These are phyloP conservation scores for Cadophora luteo-olivacea DNA, from an alignment of 2,329 filamentous ascomycete species.

Conservation along the genomic window DNA sequence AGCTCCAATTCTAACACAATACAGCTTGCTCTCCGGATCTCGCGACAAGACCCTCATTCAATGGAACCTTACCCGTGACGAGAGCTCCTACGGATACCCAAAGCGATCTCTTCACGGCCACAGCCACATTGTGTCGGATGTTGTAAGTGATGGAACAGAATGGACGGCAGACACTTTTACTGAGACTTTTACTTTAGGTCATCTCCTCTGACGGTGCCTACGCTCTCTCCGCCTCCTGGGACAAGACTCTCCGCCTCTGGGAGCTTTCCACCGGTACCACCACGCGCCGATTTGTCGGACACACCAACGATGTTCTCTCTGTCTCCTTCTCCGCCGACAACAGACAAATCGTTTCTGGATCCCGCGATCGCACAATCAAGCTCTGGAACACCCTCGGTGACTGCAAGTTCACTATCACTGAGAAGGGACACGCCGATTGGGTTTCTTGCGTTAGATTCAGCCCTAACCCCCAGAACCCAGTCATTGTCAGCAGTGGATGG, in stretches of 20 bases:
- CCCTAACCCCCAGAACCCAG: conserved; percentile 99
- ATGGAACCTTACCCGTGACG: conserved; percentile 99
- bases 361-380: conserved; percentile 99
- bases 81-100: conserved; percentile 97
- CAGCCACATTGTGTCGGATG: conserved; percentile 99
- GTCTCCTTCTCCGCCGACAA: conserved; percentile 99
- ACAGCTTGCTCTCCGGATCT: conserved; percentile 82
- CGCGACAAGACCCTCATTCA: conserved; percentile 99
- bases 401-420: conserved; percentile 99
- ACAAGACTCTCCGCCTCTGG: conserved; percentile 99
- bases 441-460: conserved; percentile 99
- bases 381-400: conserved; percentile 99
- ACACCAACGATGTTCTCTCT: conserved; percentile 99
- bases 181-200: conserved; percentile 67
- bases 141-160: conserved; percentile 70
- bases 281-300: conserved; percentile 97
- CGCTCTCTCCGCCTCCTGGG: conserved; percentile 98
- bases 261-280: conserved; percentile 97
- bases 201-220: conserved; percentile 99
- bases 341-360: conserved; percentile 99
- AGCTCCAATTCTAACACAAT: neutral
- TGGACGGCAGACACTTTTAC: conserved; percentile 35
- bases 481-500: conserved; percentile 98
- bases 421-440: conserved; percentile 99
- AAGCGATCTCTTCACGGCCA: conserved; percentile 99